A percentile compares a stretch with the other conserved stretches of the same genome.
Evolutionary conservation across 805 yeast species (phyloP).

Genomic region (Teunomyces atbi): DNA sequence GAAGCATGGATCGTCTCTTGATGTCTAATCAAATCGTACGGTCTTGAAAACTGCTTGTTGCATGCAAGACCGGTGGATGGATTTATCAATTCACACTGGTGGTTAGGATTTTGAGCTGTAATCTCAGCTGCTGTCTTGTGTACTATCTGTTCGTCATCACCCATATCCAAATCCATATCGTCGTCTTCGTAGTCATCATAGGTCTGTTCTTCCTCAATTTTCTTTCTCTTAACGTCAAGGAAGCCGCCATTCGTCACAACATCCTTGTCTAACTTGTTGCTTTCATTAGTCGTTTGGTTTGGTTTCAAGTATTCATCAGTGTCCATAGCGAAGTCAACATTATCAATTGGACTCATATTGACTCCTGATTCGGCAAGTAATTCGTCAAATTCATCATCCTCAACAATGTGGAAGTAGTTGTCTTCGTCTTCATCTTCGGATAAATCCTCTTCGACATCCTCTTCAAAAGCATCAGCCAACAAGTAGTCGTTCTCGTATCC

Average conservation of each 20-base stretch:
- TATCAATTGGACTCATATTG: not conserved
- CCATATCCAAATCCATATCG: conserved; percentile 6
- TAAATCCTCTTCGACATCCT: conserved; percentile 43
- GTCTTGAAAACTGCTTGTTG: conserved; percentile 78
- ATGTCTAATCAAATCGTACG: conserved; percentile 46
- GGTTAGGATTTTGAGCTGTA: conserved; percentile 38
- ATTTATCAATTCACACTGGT: conserved; percentile 58
- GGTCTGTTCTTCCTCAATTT: conserved; percentile 1
- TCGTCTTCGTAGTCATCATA: conserved; percentile 7
- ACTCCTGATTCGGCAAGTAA: not conserved
- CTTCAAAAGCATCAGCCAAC: conserved; percentile 35
- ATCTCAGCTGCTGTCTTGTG: conserved; percentile 30
- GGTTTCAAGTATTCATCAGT: conserved; percentile 10
- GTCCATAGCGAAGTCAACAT: conserved; percentile 9
- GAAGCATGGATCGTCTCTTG: conserved; percentile 50
- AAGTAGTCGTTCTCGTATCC: conserved; percentile 38
- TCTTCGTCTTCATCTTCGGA: conserved; percentile 41
- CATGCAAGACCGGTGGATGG: conserved; percentile 66
- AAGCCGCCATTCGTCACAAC: conserved; percentile 14
- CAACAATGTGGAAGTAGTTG: conserved; percentile 34
- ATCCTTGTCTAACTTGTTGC: conserved; percentile 8
- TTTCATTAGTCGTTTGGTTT: not conserved
- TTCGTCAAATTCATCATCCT: conserved; percentile 30
- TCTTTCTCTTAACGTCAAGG: conserved; percentile 7
- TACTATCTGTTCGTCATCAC: not conserved